Base-by-base conservation (phyloP, 257 asterid genomes). In the Rauvolfia tetraphylla region DNA sequence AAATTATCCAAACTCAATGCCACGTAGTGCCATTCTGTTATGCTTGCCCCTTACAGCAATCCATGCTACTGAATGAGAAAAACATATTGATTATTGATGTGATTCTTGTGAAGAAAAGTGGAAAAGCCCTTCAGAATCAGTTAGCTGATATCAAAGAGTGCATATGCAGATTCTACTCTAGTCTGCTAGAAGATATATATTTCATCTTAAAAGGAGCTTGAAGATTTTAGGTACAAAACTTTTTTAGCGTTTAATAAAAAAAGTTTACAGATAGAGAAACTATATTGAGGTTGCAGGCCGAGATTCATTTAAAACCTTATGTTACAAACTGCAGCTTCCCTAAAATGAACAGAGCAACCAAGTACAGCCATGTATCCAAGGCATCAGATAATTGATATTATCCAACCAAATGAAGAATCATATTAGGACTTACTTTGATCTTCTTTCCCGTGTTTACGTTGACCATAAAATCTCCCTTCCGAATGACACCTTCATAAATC, bases 401-500 rank as follows among this genome's bases (percentile, higher is more conserved):
- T 5, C 49, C 11, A 31, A 46, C 29, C 74, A 69, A 53, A 51
- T 54, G 70, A 29, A 25, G 41, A 25, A 27, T 18, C 39, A 39
- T 5, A 25, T n/a, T 18, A 46, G 53, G 67, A 75, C 89, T 76
- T 78, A 91, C 98, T 97, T 95, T 95, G 71, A 95, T 89, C 87
- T 87, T 93, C 92, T 93, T 95, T 75, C 99, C 99, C 1, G 96
- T 91, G 86, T 95, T 95, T 33, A 95, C 86, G 36, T 95, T 95
- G 79, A 85, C 71, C 67, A 95, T 89, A 86, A 90, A 89, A 80
- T 95, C 99, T 51, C 98, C 99, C 88, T 91, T 95, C 91, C 96
- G 88, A 75, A 95, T 85, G 85, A 91, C 78, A 77, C 99, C 99
- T 89, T 95, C 99, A 79, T 95, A 95, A 62, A 93, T 88, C 88